These are phyloP conservation scores for Chytriomyces hyalinus DNA, from an alignment of 192 early-diverging fungal species.

Conservation along the genomic window DNA sequence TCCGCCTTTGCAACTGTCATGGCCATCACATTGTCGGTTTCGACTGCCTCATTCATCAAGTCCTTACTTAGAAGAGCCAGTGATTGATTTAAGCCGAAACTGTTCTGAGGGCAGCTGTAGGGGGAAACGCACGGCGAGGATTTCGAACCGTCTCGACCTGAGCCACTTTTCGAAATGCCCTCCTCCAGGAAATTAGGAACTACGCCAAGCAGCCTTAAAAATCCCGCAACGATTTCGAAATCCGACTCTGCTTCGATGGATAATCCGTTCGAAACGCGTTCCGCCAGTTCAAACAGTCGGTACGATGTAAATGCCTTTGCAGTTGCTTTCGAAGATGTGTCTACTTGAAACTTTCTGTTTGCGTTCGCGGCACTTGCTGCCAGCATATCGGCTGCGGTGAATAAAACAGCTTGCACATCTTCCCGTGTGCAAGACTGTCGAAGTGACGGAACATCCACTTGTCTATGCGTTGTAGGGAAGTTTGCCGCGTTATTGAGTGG, in stretches of 20 bases:
- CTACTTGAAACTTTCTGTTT: background rate
- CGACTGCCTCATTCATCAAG: background rate
- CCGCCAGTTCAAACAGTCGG: constrained; percentile 20
- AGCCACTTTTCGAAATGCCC: background rate
- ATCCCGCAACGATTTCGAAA: constrained; percentile 5
- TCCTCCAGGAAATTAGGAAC: background rate
- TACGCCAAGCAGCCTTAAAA: constrained; percentile 4
- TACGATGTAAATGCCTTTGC: background rate
- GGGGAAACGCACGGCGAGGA: too few relatives aligned
- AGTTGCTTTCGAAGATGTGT: background rate
- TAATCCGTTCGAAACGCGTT: background rate
- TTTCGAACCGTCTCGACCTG: background rate
- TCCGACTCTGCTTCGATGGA: constrained; percentile 3
- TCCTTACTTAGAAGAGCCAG: background rate
- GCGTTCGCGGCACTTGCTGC: background rate
- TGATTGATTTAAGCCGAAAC: background rate
- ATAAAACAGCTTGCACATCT: constrained; percentile 15
- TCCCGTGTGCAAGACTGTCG: background rate
- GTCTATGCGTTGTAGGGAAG: too few relatives aligned
- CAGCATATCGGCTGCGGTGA: constrained; percentile 13
- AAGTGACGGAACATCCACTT: too few relatives aligned
- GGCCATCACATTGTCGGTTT: constrained; percentile 4
- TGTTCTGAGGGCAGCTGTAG: background rate
- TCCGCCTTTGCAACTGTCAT: constrained; percentile 13
- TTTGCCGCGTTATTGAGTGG: too few relatives aligned